Base-by-base conservation (phyloP, 2,329 filamentous ascomycete species). In the Exophiala lecanii-corni region DNA sequence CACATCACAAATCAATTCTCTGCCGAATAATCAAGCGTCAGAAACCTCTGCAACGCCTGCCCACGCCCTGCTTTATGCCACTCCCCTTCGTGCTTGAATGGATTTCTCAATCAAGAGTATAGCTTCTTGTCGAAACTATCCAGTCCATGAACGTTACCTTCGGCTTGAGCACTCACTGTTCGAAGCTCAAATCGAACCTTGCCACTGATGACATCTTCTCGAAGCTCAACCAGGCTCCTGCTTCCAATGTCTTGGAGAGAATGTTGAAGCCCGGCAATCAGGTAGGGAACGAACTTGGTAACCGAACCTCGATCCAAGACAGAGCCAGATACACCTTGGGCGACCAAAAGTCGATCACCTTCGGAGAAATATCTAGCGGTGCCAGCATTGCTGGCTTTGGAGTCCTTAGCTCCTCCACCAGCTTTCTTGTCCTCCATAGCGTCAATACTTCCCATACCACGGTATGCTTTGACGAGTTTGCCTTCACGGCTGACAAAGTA, bases 51-150 rank as follows among this genome's bases (percentile, higher is more conserved):
- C 16, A 33, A 45, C 21, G 36, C 43, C 36, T 32, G 12, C 5
- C 15, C 15, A 23, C 37, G 37, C 43, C 43, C 36, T 40, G 43
- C 36, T 45, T 30, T 25, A 36, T 18, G 18, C 18, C 9, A 16
- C 19, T 9, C 19, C 39, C 4, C 21, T 12, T 33, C 4, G 1
- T 33, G 39, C 32, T n/a, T 26, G n/a, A n/a, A n/a, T 12, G 23
- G 12, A 6, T 26, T 12, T 19, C n/a, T 26, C 17, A 3, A 51
- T 63, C 81, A 96, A 59, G 89, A 88, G 71, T 94, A 98, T 56
- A 98, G 84, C 79, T 97, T 98, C 85, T 98, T 98, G 76, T 97
- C 92, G 66, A 94, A 97, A 65, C 87, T 91, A 74, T 97, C 89
- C 77, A 98, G 89, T 47, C 81, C 80, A 72, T 97, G 94, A 50